Percentiles rank a stretch among this genome's conserved stretches.
Evolutionary conservation across 805 yeast genomes (phyloP).

Genomic region (Candida bentonensis): DNA sequence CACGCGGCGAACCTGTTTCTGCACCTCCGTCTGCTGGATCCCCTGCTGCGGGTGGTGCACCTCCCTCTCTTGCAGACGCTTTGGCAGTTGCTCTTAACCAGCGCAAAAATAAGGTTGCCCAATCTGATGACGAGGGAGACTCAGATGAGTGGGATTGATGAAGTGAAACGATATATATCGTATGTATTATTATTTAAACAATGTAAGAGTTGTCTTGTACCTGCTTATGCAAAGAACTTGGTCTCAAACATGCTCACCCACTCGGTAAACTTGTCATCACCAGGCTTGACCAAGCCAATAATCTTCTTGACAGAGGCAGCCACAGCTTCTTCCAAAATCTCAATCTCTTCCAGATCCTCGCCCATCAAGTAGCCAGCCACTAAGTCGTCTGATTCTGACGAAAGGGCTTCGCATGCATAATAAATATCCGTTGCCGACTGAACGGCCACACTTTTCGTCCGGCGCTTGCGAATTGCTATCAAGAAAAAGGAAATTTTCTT

Average conservation of each 20-base stretch:
- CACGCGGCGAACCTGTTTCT: slow-evolving; percentile 39
- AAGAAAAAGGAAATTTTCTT: background rate
- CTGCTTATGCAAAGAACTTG: slow-evolving; percentile 2
- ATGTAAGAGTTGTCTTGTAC: background rate
- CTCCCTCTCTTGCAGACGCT: slow-evolving; percentile 70
- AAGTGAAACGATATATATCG: background rate
- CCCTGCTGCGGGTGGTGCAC: slow-evolving; percentile 34
- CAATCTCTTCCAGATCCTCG: background rate
- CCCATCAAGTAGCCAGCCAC: background rate
- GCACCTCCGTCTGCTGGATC: slow-evolving; percentile 24
- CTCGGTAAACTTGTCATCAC: slow-evolving; percentile 3
- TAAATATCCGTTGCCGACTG: background rate
- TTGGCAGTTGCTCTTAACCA: slow-evolving; percentile 72
- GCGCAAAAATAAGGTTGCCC: slow-evolving; percentile 70
- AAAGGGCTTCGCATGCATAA: background rate
- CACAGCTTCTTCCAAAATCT: background rate
- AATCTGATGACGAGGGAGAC: slow-evolving; percentile 74
- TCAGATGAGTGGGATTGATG: slow-evolving; percentile 51
- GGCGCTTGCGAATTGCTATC: background rate
- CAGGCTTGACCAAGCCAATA: background rate
- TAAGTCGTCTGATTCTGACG: background rate
- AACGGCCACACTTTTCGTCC: background rate
- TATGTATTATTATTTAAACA: background rate
- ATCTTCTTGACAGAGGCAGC: background rate
- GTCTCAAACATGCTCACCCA: slow-evolving; percentile 3